Conservation (phyloP, 179 eudicot genomes). For the Spinacia oleracea region DNA sequence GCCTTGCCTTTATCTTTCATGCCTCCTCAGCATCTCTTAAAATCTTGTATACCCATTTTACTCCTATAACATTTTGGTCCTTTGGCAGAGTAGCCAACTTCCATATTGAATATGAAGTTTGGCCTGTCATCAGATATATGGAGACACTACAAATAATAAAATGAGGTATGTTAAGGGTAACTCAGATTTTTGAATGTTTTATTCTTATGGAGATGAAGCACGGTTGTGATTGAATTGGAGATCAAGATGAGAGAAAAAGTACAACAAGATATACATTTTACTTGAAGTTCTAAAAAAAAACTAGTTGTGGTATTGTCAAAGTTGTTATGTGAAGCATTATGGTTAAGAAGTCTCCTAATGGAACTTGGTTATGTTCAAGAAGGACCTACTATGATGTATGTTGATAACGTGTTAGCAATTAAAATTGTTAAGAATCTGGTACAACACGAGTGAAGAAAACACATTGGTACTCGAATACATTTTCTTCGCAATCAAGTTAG, state of each 20-base stretch:
- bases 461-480: neutral
- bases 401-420: neutral
- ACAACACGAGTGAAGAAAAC: conserved; percentile 5
- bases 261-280: neutral
- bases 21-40: no score
- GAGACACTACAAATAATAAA: no score
- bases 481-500: no score
- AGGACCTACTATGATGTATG: neutral
- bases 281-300: neutral
- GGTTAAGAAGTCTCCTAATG: neutral
- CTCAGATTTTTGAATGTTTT: neutral
- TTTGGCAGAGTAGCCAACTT: no score
- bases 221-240: neutral
- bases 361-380: conserved; percentile 5
- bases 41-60: no score
- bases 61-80: no score
- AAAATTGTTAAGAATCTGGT: neutral
- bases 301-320: neutral
- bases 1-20: no score
- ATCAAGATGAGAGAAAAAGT: neutral
- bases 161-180: neutral
- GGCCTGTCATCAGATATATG: no score
- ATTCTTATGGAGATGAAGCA: neutral
- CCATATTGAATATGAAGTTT: no score
- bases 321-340: conserved; percentile 6